Evolutionary conservation across 139 green algal genomes (phyloP).

Genomic region (Desmodesmus armatus): DNA sequence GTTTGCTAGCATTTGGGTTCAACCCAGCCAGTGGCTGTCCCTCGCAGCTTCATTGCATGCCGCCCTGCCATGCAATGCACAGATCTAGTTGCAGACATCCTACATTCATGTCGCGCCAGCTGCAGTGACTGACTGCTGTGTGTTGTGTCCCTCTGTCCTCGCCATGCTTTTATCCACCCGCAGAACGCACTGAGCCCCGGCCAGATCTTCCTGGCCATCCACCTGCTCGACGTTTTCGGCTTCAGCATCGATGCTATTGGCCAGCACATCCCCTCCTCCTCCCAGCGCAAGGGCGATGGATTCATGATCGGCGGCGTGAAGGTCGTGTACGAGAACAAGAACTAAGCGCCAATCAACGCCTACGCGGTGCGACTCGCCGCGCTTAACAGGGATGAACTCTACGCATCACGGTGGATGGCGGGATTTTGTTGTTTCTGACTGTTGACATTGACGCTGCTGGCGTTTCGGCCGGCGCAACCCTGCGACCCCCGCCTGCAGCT

Average conservation of each 20-base stretch:
- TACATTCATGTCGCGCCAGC: background rate
- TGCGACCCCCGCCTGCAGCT: too few relatives aligned
- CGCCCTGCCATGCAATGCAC: background rate
- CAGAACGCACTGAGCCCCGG: constrained; percentile 5
- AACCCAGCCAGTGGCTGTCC: too few relatives aligned
- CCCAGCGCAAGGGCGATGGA: background rate
- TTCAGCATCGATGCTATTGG: constrained; percentile 27
- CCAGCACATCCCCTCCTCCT: background rate
- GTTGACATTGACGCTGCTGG: too few relatives aligned
- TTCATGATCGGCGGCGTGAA: constrained; percentile 30
- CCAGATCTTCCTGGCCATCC: constrained; percentile 29
- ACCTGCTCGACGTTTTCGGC: constrained; percentile 34
- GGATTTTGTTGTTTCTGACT: too few relatives aligned
- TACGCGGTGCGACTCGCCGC: too few relatives aligned
- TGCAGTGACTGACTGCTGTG: background rate
- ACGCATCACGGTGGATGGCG: too few relatives aligned
- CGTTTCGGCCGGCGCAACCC: too few relatives aligned
- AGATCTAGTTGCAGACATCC: background rate
- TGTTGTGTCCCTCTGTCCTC: background rate
- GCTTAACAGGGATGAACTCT: too few relatives aligned
- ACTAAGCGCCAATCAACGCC: too few relatives aligned
- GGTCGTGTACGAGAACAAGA: too few relatives aligned
- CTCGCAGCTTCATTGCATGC: background rate
- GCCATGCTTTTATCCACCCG: background rate
- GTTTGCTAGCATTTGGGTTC: too few relatives aligned